Conservation (phyloP, 2,329 filamentous ascomycete species). For the Tetracladium maxilliforme region DNA sequence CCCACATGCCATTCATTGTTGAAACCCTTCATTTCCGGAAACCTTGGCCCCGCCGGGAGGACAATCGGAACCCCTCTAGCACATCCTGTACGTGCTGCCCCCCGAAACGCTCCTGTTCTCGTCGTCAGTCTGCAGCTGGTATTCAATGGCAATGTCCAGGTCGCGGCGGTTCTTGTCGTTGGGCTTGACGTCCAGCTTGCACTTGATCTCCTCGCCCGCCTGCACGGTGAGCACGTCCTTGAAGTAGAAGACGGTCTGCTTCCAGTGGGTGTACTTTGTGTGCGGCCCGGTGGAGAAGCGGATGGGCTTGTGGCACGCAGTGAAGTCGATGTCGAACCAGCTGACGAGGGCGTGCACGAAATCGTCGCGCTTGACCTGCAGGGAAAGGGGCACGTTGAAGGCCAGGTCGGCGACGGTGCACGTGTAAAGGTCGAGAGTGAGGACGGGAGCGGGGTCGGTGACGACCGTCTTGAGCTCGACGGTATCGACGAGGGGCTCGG, state of each 20-base stretch:
- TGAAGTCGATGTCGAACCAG: conserved; percentile 99
- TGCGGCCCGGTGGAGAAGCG: conserved; percentile 94
- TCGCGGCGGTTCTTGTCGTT: conserved; percentile 92
- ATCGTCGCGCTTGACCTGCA: conserved; percentile 71
- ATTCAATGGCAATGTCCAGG: conserved; percentile 78
- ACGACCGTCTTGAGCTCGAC: conserved; percentile 96
- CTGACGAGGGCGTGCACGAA: conserved; percentile 93
- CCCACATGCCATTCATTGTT: too few relatives aligned
- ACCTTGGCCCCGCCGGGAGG: too few relatives aligned
- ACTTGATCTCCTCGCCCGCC: conserved; percentile 65
- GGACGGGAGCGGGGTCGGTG: conserved; percentile 72
- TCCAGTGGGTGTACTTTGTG: conserved; percentile 99
- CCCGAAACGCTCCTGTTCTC: conserved; percentile 53
- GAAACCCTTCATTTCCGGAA: too few relatives aligned
- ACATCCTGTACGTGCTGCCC: conserved; percentile 67
- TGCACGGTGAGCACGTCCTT: conserved; percentile 86
- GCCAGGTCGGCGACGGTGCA: conserved; percentile 72
- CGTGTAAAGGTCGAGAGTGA: conserved; percentile 87
- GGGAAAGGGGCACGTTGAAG: conserved; percentile 65
- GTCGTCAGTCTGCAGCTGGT: conserved; percentile 68
- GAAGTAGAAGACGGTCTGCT: conserved; percentile 98
- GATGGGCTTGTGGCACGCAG: conserved; percentile 94
- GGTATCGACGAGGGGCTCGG: conserved; percentile 92
- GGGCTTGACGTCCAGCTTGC: conserved; percentile 66
- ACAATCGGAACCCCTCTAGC: too few relatives aligned